A percentile compares a stretch with the other conserved stretches of the same genome.
phyloP scores from a whole-genome alignment of 2,329 filamentous ascomycete species.

The Tolypocladium sp. region DNA sequence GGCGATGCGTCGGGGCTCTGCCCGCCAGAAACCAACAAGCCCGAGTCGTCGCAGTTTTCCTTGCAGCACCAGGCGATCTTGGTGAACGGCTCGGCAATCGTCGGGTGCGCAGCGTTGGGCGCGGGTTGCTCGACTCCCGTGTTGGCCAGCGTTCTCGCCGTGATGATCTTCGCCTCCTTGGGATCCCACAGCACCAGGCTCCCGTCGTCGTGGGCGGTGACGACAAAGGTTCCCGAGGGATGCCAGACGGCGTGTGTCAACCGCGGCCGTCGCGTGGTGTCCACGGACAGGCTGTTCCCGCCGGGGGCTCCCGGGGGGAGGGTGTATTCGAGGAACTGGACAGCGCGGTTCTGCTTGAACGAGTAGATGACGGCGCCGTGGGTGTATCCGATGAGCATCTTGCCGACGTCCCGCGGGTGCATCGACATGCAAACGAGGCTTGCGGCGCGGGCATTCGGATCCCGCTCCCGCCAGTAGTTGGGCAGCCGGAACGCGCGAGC shows the following conservation, averaged over 20 bases:
- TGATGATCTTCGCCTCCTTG: constrained; percentile 75
- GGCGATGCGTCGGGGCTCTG: constrained; percentile 55
- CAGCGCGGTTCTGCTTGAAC: constrained; percentile 79
- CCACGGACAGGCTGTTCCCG: constrained; percentile 57
- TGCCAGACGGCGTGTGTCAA: constrained; percentile 87
- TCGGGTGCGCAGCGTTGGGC: constrained; percentile 38
- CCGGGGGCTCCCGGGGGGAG: constrained; percentile 76
- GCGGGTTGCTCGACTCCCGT: constrained; percentile 63
- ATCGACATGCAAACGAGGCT: constrained; percentile 70
- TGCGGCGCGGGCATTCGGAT: constrained; percentile 51
- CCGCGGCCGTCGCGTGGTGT: constrained; percentile 58
- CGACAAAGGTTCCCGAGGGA: constrained; percentile 80
- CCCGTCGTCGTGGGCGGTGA: constrained; percentile 83
- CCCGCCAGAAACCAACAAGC: constrained; percentile 77
- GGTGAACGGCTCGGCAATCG: constrained; percentile 63
- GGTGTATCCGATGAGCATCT: constrained; percentile 81
- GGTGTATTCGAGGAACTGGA: constrained; percentile 75
- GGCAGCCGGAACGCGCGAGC: constrained; percentile 67
- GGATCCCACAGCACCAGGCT: constrained; percentile 92
- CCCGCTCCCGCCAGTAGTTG: constrained; percentile 74
- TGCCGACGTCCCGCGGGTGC: constrained; percentile 87
- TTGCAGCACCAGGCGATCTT: constrained; percentile 91
- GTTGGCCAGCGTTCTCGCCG: constrained; percentile 72
- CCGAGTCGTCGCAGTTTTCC: constrained; percentile 86
- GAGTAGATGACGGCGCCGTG: constrained; percentile 85